A percentile compares a stretch with the other conserved stretches of the same genome.
These are phyloP conservation scores for Dryadomyces quercivorus DNA, from an alignment of 2,329 filamentous ascomycete genomes.

Conservation along the genomic window DNA sequence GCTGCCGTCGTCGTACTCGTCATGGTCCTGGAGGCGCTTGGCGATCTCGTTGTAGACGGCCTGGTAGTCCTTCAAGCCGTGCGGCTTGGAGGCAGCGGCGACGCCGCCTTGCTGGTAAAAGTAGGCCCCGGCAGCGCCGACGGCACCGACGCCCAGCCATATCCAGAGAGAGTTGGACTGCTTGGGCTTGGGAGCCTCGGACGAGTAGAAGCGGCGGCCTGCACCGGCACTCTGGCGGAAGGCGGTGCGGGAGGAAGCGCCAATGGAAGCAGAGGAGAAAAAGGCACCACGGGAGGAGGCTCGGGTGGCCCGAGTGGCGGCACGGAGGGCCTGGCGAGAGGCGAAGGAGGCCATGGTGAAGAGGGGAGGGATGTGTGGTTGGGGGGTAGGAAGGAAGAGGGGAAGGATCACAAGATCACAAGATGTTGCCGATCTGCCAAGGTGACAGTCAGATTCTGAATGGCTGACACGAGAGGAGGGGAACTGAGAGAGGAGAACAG, in stretches of 20 bases:
- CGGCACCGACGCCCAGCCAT: constrained; percentile 47
- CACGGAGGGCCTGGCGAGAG: constrained; percentile 41
- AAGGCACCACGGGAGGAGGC: constrained; percentile 10
- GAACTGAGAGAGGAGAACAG: background rate
- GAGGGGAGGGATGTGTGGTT: background rate
- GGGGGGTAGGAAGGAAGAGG: constrained; percentile 4
- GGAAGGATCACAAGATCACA: background rate
- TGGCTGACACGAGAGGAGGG: no score
- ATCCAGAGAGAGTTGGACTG: constrained; percentile 33
- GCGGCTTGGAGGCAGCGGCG: constrained; percentile 41
- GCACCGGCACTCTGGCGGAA: constrained; percentile 47
- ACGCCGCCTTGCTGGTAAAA: constrained; percentile 47
- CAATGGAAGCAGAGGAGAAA: constrained; percentile 43
- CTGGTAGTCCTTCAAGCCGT: constrained; percentile 82
- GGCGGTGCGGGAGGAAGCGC: constrained; percentile 48
- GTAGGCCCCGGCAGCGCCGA: constrained; percentile 51
- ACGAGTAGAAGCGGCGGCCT: constrained; percentile 69
- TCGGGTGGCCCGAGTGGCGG: constrained; percentile 47
- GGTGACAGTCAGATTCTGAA: no score
- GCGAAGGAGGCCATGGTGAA: constrained; percentile 31
- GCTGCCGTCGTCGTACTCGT: constrained; percentile 93
- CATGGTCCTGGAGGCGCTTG: constrained; percentile 67
- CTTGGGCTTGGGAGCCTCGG: constrained; percentile 42
- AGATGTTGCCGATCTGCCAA: background rate
- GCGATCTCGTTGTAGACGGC: constrained; percentile 88